Percentiles rank a stretch among this genome's conserved stretches.
These are phyloP conservation scores for Chimonanthus salicifolius DNA, from an alignment of 164 flowering plant genomes.

Conservation along the genomic window DNA sequence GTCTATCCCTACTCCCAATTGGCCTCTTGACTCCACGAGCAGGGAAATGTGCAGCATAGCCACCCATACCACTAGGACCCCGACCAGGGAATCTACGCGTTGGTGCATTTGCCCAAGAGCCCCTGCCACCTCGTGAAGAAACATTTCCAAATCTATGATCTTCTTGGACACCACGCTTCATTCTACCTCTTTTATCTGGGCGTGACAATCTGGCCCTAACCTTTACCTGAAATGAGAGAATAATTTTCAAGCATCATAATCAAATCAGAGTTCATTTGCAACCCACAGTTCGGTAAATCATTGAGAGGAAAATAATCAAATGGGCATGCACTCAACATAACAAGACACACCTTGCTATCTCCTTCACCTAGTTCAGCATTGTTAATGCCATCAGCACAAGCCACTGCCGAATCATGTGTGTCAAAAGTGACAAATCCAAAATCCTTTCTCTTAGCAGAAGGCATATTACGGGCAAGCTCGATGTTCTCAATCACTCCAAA, in stretches of 20 bases:
- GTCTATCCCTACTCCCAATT: conserved; percentile 37
- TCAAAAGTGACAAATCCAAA: conserved; percentile 91
- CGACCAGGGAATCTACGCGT: conserved; percentile 26
- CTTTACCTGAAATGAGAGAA: conserved; percentile 48
- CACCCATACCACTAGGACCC: conserved; percentile 11
- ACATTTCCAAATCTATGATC: conserved; percentile 39
- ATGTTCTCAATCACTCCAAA: conserved; percentile 81
- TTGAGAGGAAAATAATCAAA: background rate
- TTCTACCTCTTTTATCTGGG: conserved; percentile 71
- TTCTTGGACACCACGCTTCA: conserved; percentile 38
- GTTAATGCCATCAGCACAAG: conserved; percentile 83
- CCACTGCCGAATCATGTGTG: conserved; percentile 82
- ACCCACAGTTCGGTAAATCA: background rate
- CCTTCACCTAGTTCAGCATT: conserved; percentile 89
- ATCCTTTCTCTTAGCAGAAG: conserved; percentile 89
- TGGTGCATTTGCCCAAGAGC: conserved; percentile 36
- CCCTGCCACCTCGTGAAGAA: conserved; percentile 33
- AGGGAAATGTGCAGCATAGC: conserved; percentile 9
- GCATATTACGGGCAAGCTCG: conserved; percentile 95
- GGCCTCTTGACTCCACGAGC: conserved; percentile 47
- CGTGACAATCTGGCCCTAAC: conserved; percentile 92
- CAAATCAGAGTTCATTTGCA: background rate
- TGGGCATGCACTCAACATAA: background rate
- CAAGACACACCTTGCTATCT: conserved; percentile 59
- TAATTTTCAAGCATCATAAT: background rate